Percentiles rank a stretch among this genome's conserved stretches.
Evolutionary conservation across 2,329 filamentous ascomycete species (phyloP).

Genomic region (Cladosporium sphaerospermum): DNA sequence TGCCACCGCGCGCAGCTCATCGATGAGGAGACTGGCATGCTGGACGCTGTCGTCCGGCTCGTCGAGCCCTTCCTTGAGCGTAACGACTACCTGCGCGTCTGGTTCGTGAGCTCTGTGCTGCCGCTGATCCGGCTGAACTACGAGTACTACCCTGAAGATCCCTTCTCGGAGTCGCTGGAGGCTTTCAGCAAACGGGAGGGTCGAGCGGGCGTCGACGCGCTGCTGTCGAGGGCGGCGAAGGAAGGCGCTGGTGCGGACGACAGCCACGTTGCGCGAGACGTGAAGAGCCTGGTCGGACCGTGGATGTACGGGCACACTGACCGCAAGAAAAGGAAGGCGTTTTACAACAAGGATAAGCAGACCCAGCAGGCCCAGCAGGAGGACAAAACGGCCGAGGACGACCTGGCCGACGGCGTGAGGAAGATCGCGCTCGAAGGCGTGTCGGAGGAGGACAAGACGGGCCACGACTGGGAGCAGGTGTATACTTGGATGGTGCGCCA

Average conservation of each 20-base stretch:
- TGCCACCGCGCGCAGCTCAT: conserved; percentile 62
- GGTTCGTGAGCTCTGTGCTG: conserved; percentile 63
- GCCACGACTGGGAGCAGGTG: conserved; percentile 61
- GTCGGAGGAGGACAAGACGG: conserved; percentile 33
- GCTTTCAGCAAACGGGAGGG: conserved; percentile 60
- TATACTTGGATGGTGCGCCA: conserved; percentile 61
- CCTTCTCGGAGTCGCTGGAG: conserved; percentile 55
- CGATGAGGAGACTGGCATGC: conserved; percentile 65
- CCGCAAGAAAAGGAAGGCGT: conserved; percentile 43
- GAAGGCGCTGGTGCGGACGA: conserved; percentile 13
- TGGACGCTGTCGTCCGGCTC: conserved; percentile 61
- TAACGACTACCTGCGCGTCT: conserved; percentile 55
- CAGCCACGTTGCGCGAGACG: conserved; percentile 52
- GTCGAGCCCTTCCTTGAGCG: conserved; percentile 62
- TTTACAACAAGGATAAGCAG: conserved; percentile 2
- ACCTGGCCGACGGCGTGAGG: conserved; percentile 11
- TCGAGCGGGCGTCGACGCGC: conserved; percentile 51
- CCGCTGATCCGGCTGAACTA: conserved; percentile 63
- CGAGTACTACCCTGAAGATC: conserved; percentile 58
- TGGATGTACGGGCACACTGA: conserved; percentile 64
- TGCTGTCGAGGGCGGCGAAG: conserved; percentile 39
- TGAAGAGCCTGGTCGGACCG: conserved; percentile 63
- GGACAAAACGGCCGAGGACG: conserved; percentile 3
- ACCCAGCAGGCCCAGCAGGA: conserved; percentile 4
- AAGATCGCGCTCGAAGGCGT: conserved; percentile 27